Percentiles rank a stretch among this genome's conserved stretches.
Evolutionary conservation across 768 basidiomycete species (phyloP).

Genomic region (Pleurotus citrinopileatus): DNA sequence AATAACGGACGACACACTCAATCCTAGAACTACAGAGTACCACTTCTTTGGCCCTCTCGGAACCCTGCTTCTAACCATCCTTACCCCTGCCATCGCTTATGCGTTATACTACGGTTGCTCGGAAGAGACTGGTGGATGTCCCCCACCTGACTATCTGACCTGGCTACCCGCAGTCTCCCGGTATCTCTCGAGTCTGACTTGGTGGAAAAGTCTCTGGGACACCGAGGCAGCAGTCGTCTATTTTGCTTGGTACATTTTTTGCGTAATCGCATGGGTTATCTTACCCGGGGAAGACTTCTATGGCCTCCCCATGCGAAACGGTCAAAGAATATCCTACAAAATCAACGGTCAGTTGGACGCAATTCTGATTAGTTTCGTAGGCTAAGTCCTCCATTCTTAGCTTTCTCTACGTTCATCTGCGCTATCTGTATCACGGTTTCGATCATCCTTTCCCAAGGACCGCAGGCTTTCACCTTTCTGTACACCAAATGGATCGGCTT

Average conservation of each 20-base stretch:
- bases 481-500: constrained; percentile 92
- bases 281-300: constrained; percentile 72
- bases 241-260: constrained; percentile 85
- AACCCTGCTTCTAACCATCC: constrained; percentile 62
- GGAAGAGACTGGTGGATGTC: constrained; percentile 68
- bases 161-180: constrained; percentile 37
- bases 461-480: constrained; percentile 78
- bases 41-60: constrained; percentile 85
- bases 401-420: constrained; percentile 81
- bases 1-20: no score
- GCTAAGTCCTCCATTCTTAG: constrained; percentile 34
- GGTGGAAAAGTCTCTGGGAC: constrained; percentile 82
- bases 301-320: constrained; percentile 70
- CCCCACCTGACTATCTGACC: constrained; percentile 37
- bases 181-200: constrained; percentile 44
- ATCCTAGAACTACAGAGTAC: constrained; percentile 67
- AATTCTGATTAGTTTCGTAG: background rate
- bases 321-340: constrained; percentile 78
- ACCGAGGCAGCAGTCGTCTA: constrained; percentile 75
- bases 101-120: constrained; percentile 75
- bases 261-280: constrained; percentile 73
- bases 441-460: constrained; percentile 67
- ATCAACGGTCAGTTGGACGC: constrained; percentile 85
- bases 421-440: constrained; percentile 73
- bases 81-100: constrained; percentile 70